Evolutionary conservation across 805 yeast species (phyloP), one percentile per base, ranked within the genome.

Genomic region (Tetrapisispora taiwanensis): DNA sequence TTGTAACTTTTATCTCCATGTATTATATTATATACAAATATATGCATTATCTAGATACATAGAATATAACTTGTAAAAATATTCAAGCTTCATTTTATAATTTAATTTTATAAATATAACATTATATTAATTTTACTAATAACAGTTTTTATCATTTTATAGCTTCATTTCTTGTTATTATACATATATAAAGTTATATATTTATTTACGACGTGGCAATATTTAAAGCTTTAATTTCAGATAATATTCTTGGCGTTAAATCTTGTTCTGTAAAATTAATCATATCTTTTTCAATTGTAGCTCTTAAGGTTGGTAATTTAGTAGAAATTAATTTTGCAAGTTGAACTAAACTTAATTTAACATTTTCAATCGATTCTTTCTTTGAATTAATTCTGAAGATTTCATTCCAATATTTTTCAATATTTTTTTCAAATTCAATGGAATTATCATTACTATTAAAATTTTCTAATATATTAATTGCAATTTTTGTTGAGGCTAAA

Each of bases 281-380:
- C 34, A 71, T 46, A 31, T 59, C 54, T 1, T 46, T 40, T 17
- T 48, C 58, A 8, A 67, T 54, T 6, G 33, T 26, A 13, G 44
- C 34, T 8, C 46, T 45, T 8, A 59, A 26, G 0, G 26, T 20
- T 2, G 53, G 53, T 28, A 43, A 30, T 1, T 52, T 52, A 2
- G 45, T 45, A 12, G 52, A 47, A 24, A 68, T 31, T 2, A 47
- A 22, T 4, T 53, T 55, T 1, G 66, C 75, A n/a, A 67, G 60
- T 30, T 67, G 59, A 1, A 70, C 63, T 39, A 71, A 61, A 26
- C 76, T 76, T 18, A 81, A 59, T 44, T 80, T 71, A 3, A 81
- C 84, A 47, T 72, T 75, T 53, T 83, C 90, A 46, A 75, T 72
- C 22, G 70, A 67, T 28, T 68, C 67, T 12, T 56, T 51, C 4